These are phyloP conservation scores for Umbelopsis sp. DNA, from an alignment of 192 early-diverging fungal genomes.

Conservation along the genomic window DNA sequence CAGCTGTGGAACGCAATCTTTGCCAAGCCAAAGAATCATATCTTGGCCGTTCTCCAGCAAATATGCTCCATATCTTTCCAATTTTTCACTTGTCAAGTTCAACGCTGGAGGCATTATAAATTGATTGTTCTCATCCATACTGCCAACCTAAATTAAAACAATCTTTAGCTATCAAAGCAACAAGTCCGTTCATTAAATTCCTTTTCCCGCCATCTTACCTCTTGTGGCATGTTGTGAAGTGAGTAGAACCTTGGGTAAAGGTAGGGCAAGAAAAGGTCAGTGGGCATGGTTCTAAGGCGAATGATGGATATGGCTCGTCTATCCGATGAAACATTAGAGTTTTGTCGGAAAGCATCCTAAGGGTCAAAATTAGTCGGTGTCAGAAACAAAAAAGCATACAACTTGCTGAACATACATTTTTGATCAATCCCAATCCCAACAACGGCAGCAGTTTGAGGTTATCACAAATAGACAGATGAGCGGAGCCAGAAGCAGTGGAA, in stretches of 20 bases:
- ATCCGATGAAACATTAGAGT: conserved; percentile 53
- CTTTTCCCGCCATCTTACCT: conserved; percentile 37
- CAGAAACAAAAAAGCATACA: conserved; percentile 20
- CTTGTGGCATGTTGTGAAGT: conserved; percentile 64
- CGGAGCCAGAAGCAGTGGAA: conserved; percentile 56
- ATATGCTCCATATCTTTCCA: conserved; percentile 75
- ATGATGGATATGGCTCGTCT: conserved; percentile 66
- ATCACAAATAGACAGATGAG: conserved; percentile 72
- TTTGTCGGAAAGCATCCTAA: conserved; percentile 46
- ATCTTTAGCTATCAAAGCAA: not conserved
- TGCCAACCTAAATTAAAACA: conserved; percentile 43
- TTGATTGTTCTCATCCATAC: conserved; percentile 57
- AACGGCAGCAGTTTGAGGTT: conserved; percentile 76
- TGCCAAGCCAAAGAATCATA: conserved; percentile 81
- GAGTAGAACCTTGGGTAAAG: conserved; percentile 72
- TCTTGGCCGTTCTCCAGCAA: conserved; percentile 74
- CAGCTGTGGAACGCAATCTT: conserved; percentile 60
- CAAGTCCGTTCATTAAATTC: not conserved
- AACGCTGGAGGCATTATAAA: conserved; percentile 71
- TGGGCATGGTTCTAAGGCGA: conserved; percentile 65
- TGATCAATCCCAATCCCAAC: conserved; percentile 68
- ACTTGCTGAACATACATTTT: conserved; percentile 55
- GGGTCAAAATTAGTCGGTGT: conserved; percentile 18
- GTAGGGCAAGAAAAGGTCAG: conserved; percentile 58
- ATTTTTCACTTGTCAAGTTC: conserved; percentile 75